These are phyloP conservation scores for Takashimella tepidaria DNA, from an alignment of 1,284 basidiomycete genomes.

Conservation along the genomic window DNA sequence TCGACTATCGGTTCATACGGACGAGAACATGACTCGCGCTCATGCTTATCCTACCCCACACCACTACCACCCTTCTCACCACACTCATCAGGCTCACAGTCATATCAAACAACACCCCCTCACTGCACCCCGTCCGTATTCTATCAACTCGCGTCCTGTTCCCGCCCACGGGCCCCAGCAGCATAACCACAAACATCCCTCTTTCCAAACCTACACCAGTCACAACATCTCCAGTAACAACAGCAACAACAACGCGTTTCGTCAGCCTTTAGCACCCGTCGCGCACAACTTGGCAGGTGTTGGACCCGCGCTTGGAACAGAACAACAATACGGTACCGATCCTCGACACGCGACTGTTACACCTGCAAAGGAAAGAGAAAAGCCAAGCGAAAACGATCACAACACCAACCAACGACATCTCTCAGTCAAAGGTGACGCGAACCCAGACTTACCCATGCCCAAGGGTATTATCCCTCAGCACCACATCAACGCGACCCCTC, in stretches of 20 bases:
- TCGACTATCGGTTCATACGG: conserved; percentile 8
- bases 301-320: no score
- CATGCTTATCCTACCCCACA: conserved; percentile 6
- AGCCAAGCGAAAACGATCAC: no score
- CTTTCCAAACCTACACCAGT: background rate
- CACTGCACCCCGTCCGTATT: conserved; percentile 10
- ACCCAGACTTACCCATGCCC: conserved; percentile 13
- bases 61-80: background rate
- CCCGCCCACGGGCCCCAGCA: background rate
- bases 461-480: conserved; percentile 4
- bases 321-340: background rate
- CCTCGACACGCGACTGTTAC: background rate
- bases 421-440: background rate
- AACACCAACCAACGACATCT: no score
- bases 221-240: no score
- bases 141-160: background rate
- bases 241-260: no score
- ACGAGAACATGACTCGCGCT: conserved; percentile 18
- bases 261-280: conserved; percentile 16
- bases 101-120: conserved; percentile 2
- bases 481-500: background rate
- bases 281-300: conserved; percentile 6
- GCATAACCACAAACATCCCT: no score
- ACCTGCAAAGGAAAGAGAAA: background rate
- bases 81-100: conserved; percentile 3